Evolutionary conservation across 176 grass and related monocot genomes (phyloP).

Genomic region (Aegilops tauschii): DNA sequence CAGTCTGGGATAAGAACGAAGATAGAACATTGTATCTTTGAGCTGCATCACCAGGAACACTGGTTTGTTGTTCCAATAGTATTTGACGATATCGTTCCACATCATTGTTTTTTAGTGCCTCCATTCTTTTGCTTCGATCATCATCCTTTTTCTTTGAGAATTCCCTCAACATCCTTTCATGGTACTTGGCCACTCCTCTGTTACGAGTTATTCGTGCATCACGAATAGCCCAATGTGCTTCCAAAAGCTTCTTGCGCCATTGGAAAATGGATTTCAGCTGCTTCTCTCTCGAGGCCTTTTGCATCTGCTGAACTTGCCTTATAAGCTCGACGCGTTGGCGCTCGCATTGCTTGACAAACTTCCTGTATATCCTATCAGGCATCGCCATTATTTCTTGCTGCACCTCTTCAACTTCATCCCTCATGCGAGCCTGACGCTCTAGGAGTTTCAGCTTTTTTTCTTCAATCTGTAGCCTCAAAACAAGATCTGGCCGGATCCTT

Average conservation of each 20-base stretch:
- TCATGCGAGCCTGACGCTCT: constrained; percentile 74
- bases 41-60: constrained; percentile 85
- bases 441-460: constrained; percentile 95
- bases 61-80: constrained; percentile 90
- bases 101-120: constrained; percentile 98
- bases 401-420: constrained; percentile 95
- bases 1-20: constrained; percentile 93
- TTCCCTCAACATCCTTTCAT: constrained; percentile 96
- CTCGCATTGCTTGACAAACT: constrained; percentile 94
- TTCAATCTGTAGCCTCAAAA: constrained; percentile 94
- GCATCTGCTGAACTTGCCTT: constrained; percentile 85
- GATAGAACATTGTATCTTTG: constrained; percentile 94
- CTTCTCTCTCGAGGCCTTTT: constrained; percentile 82
- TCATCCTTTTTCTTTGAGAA: constrained; percentile 98
- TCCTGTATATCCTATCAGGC: constrained; percentile 90
- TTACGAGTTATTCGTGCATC: constrained; percentile 93
- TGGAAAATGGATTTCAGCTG: constrained; percentile 88
- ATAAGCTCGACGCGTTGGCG: constrained; percentile 73
- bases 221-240: constrained; percentile 94
- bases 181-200: constrained; percentile 92
- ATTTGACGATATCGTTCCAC: constrained; percentile 98
- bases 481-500: constrained; percentile 92
- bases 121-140: constrained; percentile 96
- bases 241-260: constrained; percentile 98
- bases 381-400: constrained; percentile 99